Evolutionary conservation across 306 rosid genomes (phyloP), one percentile per base, ranked within the genome.

Genomic region (Casuarina glauca): DNA sequence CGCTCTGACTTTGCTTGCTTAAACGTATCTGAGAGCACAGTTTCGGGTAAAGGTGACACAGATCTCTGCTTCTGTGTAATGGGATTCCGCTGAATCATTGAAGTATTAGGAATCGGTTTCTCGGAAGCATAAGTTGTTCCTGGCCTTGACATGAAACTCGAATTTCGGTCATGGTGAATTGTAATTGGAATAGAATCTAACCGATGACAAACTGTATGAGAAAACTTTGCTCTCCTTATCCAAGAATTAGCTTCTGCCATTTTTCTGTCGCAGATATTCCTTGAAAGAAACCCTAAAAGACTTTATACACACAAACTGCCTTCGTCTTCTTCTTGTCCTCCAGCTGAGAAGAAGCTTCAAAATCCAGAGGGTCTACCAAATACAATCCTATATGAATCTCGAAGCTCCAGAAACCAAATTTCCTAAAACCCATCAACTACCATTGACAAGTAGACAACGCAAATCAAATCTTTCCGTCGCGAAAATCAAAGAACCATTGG

Each of bases 141-240:
- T 63, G 87, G 88, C 67, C 86, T 81, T n/a, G 91, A 85, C 80
- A 81, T 95, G 82, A 84, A 80, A 46, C 88, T 87, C 0, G 85
- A 19, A 61, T 42, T 41, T 44, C 77, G 79, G 52, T 89, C 86
- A 4, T 78, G 67, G 48, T 76, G 74, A 72, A 87, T 43, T 69
- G 76, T 32, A 6, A 88, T 12, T 42, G 87, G 88, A 82, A 78
- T 36, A 3, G 94, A 69, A 72, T 93, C 97, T 81, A 88, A 90
- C 54, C 99, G 85, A 79, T 96, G 96, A 76, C 89, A 93, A 75
- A 91, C 89, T 0, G 97, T 93, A 63, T 89, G 99, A n/a, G 99
- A 89, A 76, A 80, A 96, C 17, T 87, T 93, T 4, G 99, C 73
- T 83, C 99, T 89, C 85, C 97, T 79, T 51, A 96, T 74, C 99